phyloP scores from a whole-genome alignment of 108 stramenopile genomes.

The Skeletonema marinoi region DNA sequence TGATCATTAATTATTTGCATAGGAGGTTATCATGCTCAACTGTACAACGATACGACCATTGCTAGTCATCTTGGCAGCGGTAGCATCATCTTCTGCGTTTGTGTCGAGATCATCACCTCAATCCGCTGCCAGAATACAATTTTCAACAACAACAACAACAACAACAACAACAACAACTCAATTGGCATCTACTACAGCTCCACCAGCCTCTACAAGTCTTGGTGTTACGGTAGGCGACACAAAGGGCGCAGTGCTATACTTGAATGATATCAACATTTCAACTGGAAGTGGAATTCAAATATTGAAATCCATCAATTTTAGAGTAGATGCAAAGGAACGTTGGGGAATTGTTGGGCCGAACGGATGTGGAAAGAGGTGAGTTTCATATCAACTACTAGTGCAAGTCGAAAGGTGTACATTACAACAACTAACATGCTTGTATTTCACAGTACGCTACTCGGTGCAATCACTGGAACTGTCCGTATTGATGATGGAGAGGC shows the following conservation, averaged over 20 bases:
- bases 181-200: neutral
- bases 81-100: neutral
- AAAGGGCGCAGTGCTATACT: conserved; percentile 71
- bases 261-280: conserved; percentile 70
- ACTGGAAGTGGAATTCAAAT: conserved; percentile 61
- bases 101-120: neutral
- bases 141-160: neutral
- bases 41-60: neutral
- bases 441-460: conserved; percentile 52
- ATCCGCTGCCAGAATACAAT: neutral
- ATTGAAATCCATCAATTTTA: conserved; percentile 64
- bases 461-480: conserved; percentile 64
- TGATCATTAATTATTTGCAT: too few relatives aligned
- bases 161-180: conserved; percentile 3
- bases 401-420: neutral
- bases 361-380: conserved; percentile 54
- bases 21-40: too few relatives aligned
- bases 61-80: neutral
- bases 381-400: neutral
- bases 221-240: conserved; percentile 68
- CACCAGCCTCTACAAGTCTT: neutral
- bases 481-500: conserved; percentile 66
- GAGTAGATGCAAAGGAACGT: conserved; percentile 75
- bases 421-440: neutral
- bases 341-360: conserved; percentile 80